Evolutionary conservation across 2,329 filamentous ascomycete species (phyloP), one percentile per base, ranked within the genome.

Genomic region (Karstenula rhodostoma): DNA sequence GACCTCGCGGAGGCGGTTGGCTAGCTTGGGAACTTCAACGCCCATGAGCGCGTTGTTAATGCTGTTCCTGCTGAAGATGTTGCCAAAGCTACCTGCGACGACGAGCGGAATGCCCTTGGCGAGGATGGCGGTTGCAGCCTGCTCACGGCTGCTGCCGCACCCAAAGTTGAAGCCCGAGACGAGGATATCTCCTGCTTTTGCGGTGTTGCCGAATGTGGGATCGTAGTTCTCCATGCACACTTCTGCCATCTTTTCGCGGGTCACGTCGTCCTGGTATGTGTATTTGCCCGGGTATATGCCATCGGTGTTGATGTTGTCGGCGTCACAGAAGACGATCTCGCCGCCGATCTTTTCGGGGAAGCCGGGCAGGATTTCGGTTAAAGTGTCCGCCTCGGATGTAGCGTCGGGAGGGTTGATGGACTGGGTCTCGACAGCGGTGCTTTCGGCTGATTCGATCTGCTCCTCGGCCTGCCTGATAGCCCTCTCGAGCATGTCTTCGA

Each of bases 211-310:
- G 75, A 97, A 97, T 0, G 82, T 75, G 0, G 85, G 80, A 74
- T 98, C 94, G 80, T 97, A 98, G 83, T 98, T 98, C 75, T 90
- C 86, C 93, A 98, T 97, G 78, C 91, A 94, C 0, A 94, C 93
- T 66, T 91, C 83, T 0, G 93, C 92, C 94, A 98, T 97, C 58
- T 87, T 87, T 62, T 92, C 90, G 0, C 80, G 82, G 0, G 90
- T 81, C 0, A 98, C 84, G 70, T 91, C 86, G 73, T 98, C 94
- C 74, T 96, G 92, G 79, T 98, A 98, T 0, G 94, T 97, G 77
- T 92, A 93, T 74, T 94, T 93, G 4, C 92, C 93, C 0, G 93
- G 91, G 77, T 98, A 98, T 76, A 98, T 97, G 56, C 86, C 89
- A 73, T 98, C 94, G 0, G 94, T 98, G 79, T 95, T 92, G 75